These are phyloP conservation scores for Orbilia brochopaga DNA, from an alignment of 2,329 filamentous ascomycete species.

Conservation along the genomic window DNA sequence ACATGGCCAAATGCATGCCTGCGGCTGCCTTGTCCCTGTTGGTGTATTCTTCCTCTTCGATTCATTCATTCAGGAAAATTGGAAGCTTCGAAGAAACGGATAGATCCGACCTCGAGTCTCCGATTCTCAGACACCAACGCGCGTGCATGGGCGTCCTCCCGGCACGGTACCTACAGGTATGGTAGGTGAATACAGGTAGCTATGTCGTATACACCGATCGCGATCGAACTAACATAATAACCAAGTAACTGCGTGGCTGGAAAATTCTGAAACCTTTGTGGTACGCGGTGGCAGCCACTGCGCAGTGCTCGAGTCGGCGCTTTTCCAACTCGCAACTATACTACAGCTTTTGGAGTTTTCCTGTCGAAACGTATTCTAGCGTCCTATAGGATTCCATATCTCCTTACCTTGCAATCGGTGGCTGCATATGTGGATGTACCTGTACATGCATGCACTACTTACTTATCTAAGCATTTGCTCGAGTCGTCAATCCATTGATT, in stretches of 20 bases:
- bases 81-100: neutral
- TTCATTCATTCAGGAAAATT: neutral
- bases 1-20: neutral
- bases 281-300: neutral
- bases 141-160: neutral
- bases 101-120: neutral
- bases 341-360: neutral
- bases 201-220: too few relatives aligned
- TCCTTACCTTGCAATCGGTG: neutral
- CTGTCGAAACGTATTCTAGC: neutral
- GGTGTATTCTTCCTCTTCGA: neutral
- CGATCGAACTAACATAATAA: neutral
- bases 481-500: neutral
- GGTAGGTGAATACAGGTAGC: neutral
- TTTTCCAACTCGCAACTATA: too few relatives aligned
- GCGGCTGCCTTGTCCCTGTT: neutral
- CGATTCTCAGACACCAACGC: neutral
- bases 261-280: neutral
- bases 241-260: neutral
- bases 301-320: too few relatives aligned
- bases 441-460: too few relatives aligned
- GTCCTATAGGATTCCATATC: neutral
- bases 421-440: too few relatives aligned
- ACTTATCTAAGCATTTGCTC: neutral
- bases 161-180: neutral